Conservation (phyloP, 805 yeast species). For the Alloascoidea africana region DNA sequence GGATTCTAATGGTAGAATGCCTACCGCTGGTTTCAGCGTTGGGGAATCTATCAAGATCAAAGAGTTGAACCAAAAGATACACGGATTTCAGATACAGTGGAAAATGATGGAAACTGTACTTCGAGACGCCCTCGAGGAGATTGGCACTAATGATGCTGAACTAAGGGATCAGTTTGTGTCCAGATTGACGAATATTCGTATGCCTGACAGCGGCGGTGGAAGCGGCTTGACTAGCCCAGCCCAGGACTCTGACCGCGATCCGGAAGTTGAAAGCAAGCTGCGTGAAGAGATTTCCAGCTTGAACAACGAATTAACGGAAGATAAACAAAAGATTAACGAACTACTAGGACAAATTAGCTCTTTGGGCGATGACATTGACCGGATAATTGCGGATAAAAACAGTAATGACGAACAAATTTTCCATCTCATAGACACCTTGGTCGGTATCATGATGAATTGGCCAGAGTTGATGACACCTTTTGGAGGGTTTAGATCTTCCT, state of each 20-base stretch:
- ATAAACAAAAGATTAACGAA: background rate
- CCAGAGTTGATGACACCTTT: too few species aligned
- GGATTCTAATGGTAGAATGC: background rate
- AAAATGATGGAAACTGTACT: slow-evolving; percentile 2
- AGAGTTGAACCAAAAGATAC: slow-evolving; percentile 2
- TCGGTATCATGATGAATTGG: too few species aligned
- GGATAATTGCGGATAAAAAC: too few species aligned
- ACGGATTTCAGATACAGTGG: slow-evolving; percentile 2
- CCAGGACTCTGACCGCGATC: too few species aligned
- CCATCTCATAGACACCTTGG: too few species aligned
- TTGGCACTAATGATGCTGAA: background rate
- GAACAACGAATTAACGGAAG: background rate
- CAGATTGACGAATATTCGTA: background rate
- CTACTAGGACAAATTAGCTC: too few species aligned
- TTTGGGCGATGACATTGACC: too few species aligned
- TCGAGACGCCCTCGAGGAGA: slow-evolving; percentile 2
- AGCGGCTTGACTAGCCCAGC: background rate
- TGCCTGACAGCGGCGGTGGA: too few species aligned
- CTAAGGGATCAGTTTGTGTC: background rate
- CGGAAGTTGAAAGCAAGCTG: background rate
- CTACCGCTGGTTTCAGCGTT: background rate
- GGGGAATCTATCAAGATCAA: background rate
- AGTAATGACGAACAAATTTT: too few species aligned
- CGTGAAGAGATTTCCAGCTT: background rate
- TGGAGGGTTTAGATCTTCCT: too few species aligned